Evolutionary conservation across 1,284 basidiomycete genomes (phyloP).

Genomic region (Porodaedalea pini): DNA sequence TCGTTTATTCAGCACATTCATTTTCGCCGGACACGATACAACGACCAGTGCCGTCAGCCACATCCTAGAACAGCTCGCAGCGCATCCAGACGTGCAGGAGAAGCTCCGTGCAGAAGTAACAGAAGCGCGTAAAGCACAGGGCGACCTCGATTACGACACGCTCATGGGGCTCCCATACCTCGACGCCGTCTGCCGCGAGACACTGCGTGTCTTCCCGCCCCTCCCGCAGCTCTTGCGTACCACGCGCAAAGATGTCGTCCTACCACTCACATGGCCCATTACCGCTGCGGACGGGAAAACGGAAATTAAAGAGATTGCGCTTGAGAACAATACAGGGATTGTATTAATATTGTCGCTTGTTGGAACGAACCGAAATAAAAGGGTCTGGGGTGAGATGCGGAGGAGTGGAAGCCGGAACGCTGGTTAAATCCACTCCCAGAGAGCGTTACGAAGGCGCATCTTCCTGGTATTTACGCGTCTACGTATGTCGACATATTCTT

Average conservation of each 20-base stretch:
- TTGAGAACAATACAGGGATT: constrained; percentile 17
- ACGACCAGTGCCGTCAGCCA: constrained; percentile 36
- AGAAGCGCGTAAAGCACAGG: constrained; percentile 25
- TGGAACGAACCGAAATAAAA: constrained; percentile 16
- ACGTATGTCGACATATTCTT: constrained; percentile 30
- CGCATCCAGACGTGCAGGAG: constrained; percentile 33
- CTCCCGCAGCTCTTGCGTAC: constrained; percentile 28
- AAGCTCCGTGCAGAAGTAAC: constrained; percentile 35
- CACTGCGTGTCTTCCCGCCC: constrained; percentile 35
- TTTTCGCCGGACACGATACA: constrained; percentile 39
- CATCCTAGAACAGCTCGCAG: constrained; percentile 34
- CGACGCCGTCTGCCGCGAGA: constrained; percentile 39
- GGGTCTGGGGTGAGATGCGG: constrained; percentile 22
- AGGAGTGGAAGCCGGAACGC: constrained; percentile 19
- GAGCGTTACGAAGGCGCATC: constrained; percentile 24
- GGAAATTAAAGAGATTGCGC: constrained; percentile 4
- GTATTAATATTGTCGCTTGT: constrained; percentile 20
- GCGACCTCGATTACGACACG: constrained; percentile 34
- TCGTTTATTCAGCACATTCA: constrained; percentile 33
- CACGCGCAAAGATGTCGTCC: constrained; percentile 16
- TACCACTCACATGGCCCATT: constrained; percentile 20
- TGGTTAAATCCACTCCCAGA: constrained; percentile 19
- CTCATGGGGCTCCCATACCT: constrained; percentile 36
- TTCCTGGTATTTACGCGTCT: constrained; percentile 35
- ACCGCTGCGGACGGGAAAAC: constrained; percentile 11